phyloP scores from a whole-genome alignment of 208 protist species.

The Trypanosoma platydactyli region DNA sequence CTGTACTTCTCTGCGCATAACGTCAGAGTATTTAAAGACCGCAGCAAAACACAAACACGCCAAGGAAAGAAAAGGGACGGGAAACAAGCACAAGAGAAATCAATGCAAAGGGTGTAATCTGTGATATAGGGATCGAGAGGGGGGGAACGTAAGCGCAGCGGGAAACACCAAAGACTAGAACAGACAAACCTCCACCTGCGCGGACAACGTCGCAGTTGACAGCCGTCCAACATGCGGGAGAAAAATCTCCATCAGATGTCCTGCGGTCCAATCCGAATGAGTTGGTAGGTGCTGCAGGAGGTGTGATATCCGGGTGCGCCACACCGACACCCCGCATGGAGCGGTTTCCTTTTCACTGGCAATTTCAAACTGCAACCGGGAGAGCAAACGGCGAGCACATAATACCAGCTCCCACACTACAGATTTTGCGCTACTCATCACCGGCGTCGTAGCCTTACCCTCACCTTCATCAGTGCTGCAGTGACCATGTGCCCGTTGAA shows the following conservation, averaged over 20 bases:
- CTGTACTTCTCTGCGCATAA: no score
- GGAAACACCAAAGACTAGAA: constrained; percentile 1
- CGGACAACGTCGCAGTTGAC: not conserved
- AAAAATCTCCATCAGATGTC: constrained; percentile 3
- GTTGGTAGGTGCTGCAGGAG: constrained; percentile 9
- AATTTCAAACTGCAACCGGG: constrained; percentile 7
- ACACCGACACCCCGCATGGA: not conserved
- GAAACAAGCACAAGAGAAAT: no score
- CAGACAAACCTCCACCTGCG: not conserved
- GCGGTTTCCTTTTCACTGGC: not conserved
- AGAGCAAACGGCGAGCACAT: constrained; percentile 21
- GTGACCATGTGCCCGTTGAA: not conserved
- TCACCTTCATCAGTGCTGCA: not conserved
- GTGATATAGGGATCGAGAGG: no score
- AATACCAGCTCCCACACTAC: constrained; percentile 5
- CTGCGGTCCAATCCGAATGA: not conserved
- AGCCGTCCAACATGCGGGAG: not conserved
- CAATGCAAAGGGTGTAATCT: no score
- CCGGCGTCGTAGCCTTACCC: not conserved
- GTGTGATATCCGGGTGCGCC: constrained; percentile 1
- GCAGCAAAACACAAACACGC: no score
- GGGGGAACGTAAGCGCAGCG: no score
- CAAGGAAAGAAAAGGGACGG: no score
- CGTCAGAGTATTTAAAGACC: no score
- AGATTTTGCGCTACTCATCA: not conserved